phyloP scores from a whole-genome alignment of 176 grass and related monocot species.

The Carex parvula region DNA sequence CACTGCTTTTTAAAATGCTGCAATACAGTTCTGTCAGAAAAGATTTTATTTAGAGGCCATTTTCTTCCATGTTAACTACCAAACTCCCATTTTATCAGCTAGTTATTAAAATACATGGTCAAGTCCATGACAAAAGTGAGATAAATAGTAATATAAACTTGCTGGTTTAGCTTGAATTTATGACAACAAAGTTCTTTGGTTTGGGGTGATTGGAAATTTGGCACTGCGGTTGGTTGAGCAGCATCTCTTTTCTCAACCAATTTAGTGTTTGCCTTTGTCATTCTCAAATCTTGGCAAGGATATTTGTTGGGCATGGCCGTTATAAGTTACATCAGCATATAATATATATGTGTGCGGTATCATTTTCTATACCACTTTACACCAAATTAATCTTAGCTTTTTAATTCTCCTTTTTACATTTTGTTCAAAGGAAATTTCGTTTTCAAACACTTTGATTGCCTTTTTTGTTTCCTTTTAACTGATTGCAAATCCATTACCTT shows the following conservation, averaged over 20 bases:
- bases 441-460: background rate
- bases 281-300: background rate
- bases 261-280: background rate
- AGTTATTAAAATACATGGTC: background rate
- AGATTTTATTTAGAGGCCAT: background rate
- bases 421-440: background rate
- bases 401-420: background rate
- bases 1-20: too few species aligned
- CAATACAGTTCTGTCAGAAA: background rate
- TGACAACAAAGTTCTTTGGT: background rate
- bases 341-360: background rate
- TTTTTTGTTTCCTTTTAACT: background rate
- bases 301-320: background rate
- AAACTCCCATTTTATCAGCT: background rate
- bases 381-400: conserved; percentile 3
- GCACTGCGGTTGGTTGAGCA: background rate
- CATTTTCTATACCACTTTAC: background rate
- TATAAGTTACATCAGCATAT: background rate
- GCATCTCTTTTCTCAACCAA: background rate
- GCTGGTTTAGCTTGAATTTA: background rate
- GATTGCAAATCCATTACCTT: background rate
- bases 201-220: background rate
- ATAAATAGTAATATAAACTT: background rate
- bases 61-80: background rate
- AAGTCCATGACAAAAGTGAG: background rate